Evolutionary conservation across 768 basidiomycete species (phyloP), one percentile per base, ranked within the genome.

Genomic region (Podaxis carcinomalis): DNA sequence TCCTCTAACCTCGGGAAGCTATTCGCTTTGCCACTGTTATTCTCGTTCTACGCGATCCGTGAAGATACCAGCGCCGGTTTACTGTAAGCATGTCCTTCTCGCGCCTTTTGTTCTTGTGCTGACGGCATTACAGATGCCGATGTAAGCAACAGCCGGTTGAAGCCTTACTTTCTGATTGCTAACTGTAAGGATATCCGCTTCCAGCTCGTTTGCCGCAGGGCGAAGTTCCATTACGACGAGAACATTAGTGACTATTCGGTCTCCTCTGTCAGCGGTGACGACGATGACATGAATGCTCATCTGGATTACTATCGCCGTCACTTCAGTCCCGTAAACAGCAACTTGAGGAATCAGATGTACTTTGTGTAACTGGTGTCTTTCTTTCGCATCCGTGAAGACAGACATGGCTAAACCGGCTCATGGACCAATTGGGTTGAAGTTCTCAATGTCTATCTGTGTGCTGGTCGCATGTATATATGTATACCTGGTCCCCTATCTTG

Each of bases 11-110:
- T 13, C 2, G 9, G 27, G 14, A 51, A 66, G 72, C 2, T 76
- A 70, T 56, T 77, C 85, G 0, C 71, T 89, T 0, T 89, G 88
- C 64, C 87, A 89, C 51, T 83, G 85, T 23, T 89, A 88, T 59
- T 82, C 87, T 0, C 80, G 88, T 1, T 81, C 87, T 9, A 88
- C 87, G 2, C 80, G 86, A n/a, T 85, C 87, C 0, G 88, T 89
- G 2, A 89, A 88, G 1, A 85, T 89, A 21, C 87, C 87, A 0
- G 88, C 87, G 0, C 88, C 87, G 0, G 86, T 89, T 0, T 89
- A 89, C 62, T 88, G 87, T 89, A 63, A 68, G 85, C 65, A 28
- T 16, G 4, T 1, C 40, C 25, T 16, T 5, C n/a, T 46, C 16
- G 4, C 11, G 4, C 11, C 16, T 13, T 54, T 37, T 7, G 9